Conservation (phyloP, 495 filamentous ascomycete genomes). For the Annulohypoxylon stygium region DNA sequence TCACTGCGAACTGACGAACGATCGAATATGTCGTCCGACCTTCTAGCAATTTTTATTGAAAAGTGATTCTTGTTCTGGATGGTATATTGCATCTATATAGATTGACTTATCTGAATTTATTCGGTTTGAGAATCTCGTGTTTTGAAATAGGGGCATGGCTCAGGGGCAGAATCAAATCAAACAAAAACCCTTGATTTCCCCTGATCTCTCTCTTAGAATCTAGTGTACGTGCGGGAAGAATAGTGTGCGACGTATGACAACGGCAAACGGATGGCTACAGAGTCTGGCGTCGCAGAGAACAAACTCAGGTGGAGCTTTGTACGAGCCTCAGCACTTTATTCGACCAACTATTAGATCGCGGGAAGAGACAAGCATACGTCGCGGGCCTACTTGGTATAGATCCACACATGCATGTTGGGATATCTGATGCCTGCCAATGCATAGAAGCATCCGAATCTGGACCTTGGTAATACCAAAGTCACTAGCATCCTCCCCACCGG, state of each 20-base stretch:
- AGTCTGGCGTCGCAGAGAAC: constrained; percentile 23
- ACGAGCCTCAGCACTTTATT: constrained; percentile 9
- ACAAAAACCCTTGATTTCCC: background rate
- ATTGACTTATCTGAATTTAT: constrained; percentile 1
- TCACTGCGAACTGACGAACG: background rate
- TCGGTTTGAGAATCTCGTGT: background rate
- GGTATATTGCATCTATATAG: background rate
- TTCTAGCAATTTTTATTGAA: background rate
- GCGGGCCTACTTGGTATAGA: background rate
- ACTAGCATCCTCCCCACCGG: background rate
- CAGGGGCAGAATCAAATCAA: background rate
- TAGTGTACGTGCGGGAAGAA: constrained; percentile 12
- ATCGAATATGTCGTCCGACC: background rate
- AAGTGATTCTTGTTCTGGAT: background rate
- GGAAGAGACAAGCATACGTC: constrained; percentile 20
- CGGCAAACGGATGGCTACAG: constrained; percentile 37
- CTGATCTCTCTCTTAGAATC: background rate
- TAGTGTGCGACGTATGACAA: constrained; percentile 29
- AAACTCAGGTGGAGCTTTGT: constrained; percentile 33
- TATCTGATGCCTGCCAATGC: background rate
- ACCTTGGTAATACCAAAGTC: background rate
- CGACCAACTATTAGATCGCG: background rate
- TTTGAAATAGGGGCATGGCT: constrained; percentile 1
- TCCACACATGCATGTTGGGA: background rate
- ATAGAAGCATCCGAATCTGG: constrained; percentile 9